Evolutionary conservation across 495 filamentous ascomycete genomes (phyloP).

Genomic region (Penicillium longicatenatum): DNA sequence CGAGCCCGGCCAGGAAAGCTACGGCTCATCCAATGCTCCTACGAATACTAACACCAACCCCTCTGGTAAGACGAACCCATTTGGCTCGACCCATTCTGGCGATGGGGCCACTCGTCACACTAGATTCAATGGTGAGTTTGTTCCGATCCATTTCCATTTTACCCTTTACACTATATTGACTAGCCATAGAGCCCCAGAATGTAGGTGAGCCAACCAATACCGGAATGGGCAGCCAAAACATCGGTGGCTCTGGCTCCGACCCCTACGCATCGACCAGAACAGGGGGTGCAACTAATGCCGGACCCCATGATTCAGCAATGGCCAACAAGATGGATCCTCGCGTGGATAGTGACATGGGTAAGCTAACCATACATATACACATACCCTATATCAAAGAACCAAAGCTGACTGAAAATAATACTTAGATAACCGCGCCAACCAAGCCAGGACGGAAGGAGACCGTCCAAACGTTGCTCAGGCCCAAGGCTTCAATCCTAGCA

Average conservation of each 20-base stretch:
- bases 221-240: not conserved
- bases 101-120: not conserved
- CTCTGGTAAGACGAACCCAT: not conserved
- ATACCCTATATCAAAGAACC: not conserved
- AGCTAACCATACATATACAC: not conserved
- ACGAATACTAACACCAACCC: not conserved
- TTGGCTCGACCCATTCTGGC: not conserved
- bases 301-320: conserved; percentile 40
- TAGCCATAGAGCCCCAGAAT: not conserved
- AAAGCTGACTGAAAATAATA: not conserved
- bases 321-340: conserved; percentile 53
- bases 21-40: not conserved
- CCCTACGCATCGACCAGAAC: conserved; percentile 25
- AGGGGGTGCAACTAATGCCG: conserved; percentile 19
- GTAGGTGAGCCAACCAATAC: not conserved
- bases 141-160: no score
- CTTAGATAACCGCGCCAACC: not conserved
- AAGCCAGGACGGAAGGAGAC: not conserved
- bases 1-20: not conserved
- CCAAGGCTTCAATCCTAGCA: not conserved
- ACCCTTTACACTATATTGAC: no score
- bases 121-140: not conserved
- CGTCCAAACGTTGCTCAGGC: not conserved
- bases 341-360: conserved; percentile 46
- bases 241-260: not conserved